Conservation (phyloP, 495 filamentous ascomycete genomes). For the Podospora anserina region DNA sequence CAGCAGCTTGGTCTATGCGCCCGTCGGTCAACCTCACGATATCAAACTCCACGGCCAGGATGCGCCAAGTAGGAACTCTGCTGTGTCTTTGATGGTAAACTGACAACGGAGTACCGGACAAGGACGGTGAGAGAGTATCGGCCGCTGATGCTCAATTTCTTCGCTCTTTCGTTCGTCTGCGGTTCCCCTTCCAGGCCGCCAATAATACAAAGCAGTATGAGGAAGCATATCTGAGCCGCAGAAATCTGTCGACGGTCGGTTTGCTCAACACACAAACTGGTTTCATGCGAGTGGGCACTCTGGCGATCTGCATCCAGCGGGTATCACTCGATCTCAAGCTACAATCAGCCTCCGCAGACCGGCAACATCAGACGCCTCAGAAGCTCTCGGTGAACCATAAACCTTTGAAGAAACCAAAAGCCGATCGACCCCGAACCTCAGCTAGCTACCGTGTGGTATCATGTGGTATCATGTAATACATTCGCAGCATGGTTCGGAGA, state of each 20-base stretch:
- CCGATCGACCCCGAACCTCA: background rate
- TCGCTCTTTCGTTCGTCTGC: no score
- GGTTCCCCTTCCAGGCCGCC: no score
- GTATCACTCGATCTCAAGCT: background rate
- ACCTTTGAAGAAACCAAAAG: background rate
- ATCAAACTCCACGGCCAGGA: background rate
- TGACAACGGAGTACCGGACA: no score
- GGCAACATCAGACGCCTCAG: conserved; percentile 1
- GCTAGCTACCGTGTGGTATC: background rate
- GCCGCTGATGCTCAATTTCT: no score
- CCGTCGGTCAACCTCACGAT: conserved; percentile 19
- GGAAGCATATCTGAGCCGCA: background rate
- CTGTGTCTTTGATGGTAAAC: no score
- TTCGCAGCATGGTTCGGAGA: background rate
- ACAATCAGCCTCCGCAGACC: background rate
- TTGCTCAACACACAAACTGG: background rate
- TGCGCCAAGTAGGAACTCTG: no score
- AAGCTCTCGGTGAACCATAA: background rate
- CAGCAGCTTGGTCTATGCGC: conserved; percentile 32
- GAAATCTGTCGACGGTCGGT: background rate
- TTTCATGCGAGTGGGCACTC: conserved; percentile 10
- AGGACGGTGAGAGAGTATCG: no score
- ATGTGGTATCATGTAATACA: no score
- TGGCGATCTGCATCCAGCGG: background rate
- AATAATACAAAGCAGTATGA: no score